Evolutionary conservation across 176 grass and related monocot genomes (phyloP).

Genomic region (Musa schizocarpa): DNA sequence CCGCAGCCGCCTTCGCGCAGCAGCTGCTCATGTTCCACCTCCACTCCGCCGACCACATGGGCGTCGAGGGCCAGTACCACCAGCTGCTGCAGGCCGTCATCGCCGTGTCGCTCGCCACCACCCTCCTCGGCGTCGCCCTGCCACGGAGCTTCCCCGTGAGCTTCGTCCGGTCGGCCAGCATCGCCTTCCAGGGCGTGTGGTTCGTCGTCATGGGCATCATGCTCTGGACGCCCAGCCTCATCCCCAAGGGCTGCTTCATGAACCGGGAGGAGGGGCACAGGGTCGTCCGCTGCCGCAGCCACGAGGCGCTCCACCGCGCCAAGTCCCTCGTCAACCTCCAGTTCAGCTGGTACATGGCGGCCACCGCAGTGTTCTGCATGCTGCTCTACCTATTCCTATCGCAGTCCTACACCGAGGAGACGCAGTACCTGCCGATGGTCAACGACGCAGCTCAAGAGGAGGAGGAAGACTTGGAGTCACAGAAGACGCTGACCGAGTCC

Average conservation of each 20-base stretch:
- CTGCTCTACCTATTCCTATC: not conserved
- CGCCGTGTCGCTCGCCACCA: not conserved
- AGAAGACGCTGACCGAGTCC: not conserved
- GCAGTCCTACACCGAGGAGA: not conserved
- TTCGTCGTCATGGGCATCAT: constrained; percentile 14
- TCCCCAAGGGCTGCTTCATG: constrained; percentile 14
- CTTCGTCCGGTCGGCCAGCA: constrained; percentile 12
- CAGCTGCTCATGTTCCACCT: constrained; percentile 13
- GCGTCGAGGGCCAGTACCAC: constrained; percentile 14
- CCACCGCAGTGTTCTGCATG: not conserved
- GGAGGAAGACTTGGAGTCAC: not conserved
- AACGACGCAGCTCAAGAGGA: not conserved
- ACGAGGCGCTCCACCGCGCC: constrained; percentile 1
- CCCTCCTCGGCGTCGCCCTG: not conserved
- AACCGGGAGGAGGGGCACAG: constrained; percentile 9
- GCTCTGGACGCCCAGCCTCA: constrained; percentile 17
- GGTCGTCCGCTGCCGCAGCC: not conserved
- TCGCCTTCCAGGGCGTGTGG: constrained; percentile 9
- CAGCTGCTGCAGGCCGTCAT: constrained; percentile 7
- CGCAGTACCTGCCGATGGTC: not conserved
- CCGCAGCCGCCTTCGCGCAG: constrained; percentile 3
- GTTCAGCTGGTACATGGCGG: constrained; percentile 11
- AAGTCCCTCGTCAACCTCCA: constrained; percentile 19
- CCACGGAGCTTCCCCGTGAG: constrained; percentile 10
- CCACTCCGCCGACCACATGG: constrained; percentile 19